These are phyloP conservation scores for Cladobotryum mycophilum DNA, from an alignment of 2,329 filamentous ascomycete genomes.

Conservation along the genomic window DNA sequence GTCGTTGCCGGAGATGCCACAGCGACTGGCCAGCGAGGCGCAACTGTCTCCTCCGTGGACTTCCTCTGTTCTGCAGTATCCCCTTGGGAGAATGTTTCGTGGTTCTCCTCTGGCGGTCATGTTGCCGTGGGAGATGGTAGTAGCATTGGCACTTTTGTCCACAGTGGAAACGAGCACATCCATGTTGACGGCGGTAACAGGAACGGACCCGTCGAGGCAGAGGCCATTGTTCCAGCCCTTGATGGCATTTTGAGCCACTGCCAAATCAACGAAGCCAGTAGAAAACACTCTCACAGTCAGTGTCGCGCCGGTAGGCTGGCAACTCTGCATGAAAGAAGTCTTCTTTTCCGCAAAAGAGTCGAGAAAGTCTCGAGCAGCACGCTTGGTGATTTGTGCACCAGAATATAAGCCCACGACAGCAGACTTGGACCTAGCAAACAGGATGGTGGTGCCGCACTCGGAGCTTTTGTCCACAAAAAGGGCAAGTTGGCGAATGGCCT, in stretches of 20 bases:
- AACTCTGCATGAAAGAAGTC: too few relatives aligned
- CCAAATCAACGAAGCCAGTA: too few relatives aligned
- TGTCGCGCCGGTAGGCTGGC: too few relatives aligned
- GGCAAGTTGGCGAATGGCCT: neutral
- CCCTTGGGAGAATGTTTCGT: too few relatives aligned
- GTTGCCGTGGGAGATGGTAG: too few relatives aligned
- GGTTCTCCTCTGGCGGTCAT: too few relatives aligned
- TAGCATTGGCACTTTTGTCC: too few relatives aligned
- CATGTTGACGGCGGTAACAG: neutral
- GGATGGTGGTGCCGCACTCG: slow-evolving; percentile 16
- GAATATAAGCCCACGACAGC: slow-evolving; percentile 28
- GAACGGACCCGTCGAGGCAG: neutral
- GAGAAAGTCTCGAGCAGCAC: too few relatives aligned
- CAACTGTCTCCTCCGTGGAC: slow-evolving; percentile 19
- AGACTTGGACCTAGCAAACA: slow-evolving; percentile 25
- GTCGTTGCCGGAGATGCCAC: slow-evolving; percentile 17
- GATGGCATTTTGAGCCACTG: neutral
- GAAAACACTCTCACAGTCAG: too few relatives aligned
- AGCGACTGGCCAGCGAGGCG: slow-evolving; percentile 17
- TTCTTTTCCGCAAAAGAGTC: too few relatives aligned
- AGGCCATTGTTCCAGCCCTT: neutral
- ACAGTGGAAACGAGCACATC: neutral
- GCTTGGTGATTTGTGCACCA: neutral
- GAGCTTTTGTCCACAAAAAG: neutral
- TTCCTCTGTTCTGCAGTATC: slow-evolving; percentile 1